Percentiles rank a stretch among this genome's conserved stretches.
Evolutionary conservation across 352 stramenopile species (phyloP).

Genomic region (Phytophthora chlamydospora): DNA sequence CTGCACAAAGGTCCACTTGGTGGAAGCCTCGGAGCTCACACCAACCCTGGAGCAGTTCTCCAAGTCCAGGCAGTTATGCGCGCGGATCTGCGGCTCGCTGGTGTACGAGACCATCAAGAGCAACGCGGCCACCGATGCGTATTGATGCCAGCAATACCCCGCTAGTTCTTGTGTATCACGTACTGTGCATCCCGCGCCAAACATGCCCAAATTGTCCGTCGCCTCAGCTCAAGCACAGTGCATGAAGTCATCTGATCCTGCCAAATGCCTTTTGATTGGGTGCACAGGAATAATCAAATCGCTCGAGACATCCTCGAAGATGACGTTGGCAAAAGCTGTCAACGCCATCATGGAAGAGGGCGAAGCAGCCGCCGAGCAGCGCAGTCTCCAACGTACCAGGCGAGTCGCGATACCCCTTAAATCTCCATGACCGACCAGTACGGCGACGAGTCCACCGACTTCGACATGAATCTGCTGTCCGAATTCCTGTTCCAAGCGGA

Average conservation of each 20-base stretch:
- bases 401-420: background rate
- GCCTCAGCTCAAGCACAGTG: background rate
- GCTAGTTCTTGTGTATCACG: background rate
- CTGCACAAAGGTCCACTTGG: slow-evolving; percentile 60
- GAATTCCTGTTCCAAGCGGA: slow-evolving; percentile 34
- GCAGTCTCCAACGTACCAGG: too few relatives aligned
- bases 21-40: slow-evolving; percentile 18
- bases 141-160: background rate
- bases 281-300: too few relatives aligned
- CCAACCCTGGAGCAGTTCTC: slow-evolving; percentile 39
- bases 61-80: slow-evolving; percentile 35
- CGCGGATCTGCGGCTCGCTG: slow-evolving; percentile 48
- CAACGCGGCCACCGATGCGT: slow-evolving; percentile 8
- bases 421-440: slow-evolving; percentile 3
- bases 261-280: background rate
- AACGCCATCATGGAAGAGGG: too few relatives aligned
- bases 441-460: slow-evolving; percentile 16
- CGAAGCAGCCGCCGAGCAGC: too few relatives aligned
- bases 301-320: too few relatives aligned
- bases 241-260: slow-evolving; percentile 2
- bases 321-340: too few relatives aligned
- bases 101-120: slow-evolving; percentile 61
- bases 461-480: slow-evolving; percentile 32
- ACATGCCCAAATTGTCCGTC: background rate
- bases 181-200: background rate